Conservation (phyloP, 768 basidiomycete species). For the Phlegmacium glaucopus region DNA sequence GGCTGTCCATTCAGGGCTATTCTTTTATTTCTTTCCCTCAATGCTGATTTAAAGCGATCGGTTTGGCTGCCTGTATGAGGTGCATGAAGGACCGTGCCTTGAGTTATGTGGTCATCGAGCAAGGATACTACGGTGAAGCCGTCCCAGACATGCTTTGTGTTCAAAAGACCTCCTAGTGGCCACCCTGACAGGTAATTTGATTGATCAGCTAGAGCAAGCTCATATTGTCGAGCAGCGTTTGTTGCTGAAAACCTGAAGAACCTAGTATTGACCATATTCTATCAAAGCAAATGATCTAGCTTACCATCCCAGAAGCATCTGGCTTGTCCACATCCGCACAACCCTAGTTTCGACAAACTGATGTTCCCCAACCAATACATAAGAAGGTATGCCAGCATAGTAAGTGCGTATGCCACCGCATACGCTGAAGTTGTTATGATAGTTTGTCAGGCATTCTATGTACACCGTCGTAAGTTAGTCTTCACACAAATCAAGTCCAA, state of each 20-base stretch:
- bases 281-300: neutral
- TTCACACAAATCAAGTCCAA: neutral
- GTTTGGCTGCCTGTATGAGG: constrained; percentile 22
- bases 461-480: neutral
- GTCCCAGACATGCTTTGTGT: constrained; percentile 25
- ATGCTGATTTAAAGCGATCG: constrained; percentile 20
- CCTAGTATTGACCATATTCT: neutral
- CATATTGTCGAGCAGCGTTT: neutral
- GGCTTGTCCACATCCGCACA: constrained; percentile 14
- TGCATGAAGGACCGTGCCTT: constrained; percentile 8
- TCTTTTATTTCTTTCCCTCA: constrained; percentile 15
- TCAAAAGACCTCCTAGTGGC: neutral
- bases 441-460: constrained; percentile 15
- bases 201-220: neutral
- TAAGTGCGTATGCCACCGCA: constrained; percentile 12
- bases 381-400: constrained; percentile 14
- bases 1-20: constrained; percentile 19
- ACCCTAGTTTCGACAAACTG: constrained; percentile 19
- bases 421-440: constrained; percentile 23
- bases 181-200: constrained; percentile 16
- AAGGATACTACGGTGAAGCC: constrained; percentile 20
- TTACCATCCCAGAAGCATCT: constrained; percentile 20
- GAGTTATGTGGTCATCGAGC: constrained; percentile 15
- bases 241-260: constrained; percentile 5
- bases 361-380: constrained; percentile 23